Evolutionary conservation across 139 green algal genomes (phyloP), one percentile per base, ranked within the genome.

Genomic region (Haematococcus lacustris): DNA sequence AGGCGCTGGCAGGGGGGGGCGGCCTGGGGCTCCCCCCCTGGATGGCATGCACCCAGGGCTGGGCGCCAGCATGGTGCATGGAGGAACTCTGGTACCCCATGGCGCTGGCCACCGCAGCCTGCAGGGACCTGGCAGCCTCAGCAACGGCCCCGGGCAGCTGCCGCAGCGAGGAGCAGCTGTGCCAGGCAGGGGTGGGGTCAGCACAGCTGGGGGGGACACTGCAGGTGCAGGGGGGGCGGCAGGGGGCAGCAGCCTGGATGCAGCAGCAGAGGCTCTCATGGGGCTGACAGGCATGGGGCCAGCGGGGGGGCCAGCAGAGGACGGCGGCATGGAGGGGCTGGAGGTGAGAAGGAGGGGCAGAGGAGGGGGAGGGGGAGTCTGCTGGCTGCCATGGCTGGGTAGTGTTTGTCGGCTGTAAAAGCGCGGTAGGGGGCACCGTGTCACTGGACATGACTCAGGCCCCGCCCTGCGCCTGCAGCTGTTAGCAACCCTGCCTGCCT

Each of bases 241-340:
- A 37, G 9, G 50, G 53, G 5, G 76, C n/a, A n/a, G n/a, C n/a
- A n/a, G 77, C 40, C 69, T 92, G 67, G 86, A 83, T 71, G 87
- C 89, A 7, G 89, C 89, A 3, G 64, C 64, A 13, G 88, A 91
- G 71, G 88, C 89, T 26, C 76, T 94, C 64, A 77, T 94, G 40
- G 88, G 84, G 39, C 89, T 94, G 3, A 74, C 69, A 38, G 39
- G 66, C 30, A 34, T 23, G 23, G 40, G n/a, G 7, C 26, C 26
- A 39, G 41, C 25, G n/a, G 53, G 33, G 53, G 7, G 6, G 47
- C 13, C 47, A 21, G 13, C 47, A 28, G n/a, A 5, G 17, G 9
- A 26, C 17, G 17, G 9, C 17, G 7, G 53, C 9, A 3, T 26
- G 53, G 53, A 63, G 53, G 53, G 4, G 53, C 6, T 13, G 7